A percentile compares a stretch with the other conserved stretches of the same genome.
These are phyloP conservation scores for Backusella circina DNA, from an alignment of 192 early-diverging fungal species.

Conservation along the genomic window DNA sequence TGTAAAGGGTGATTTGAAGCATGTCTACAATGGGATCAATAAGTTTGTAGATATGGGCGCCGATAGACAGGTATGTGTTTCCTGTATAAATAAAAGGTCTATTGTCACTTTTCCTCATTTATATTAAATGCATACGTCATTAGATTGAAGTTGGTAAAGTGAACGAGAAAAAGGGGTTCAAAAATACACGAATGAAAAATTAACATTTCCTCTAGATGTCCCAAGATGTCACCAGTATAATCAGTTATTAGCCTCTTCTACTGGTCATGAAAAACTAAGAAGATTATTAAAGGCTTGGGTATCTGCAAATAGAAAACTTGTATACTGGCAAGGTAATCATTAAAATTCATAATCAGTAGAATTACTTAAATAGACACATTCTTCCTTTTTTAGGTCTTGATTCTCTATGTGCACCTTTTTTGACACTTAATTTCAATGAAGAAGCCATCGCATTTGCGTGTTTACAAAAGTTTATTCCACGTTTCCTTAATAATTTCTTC, in stretches of 20 bases:
- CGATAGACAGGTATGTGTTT: slow-evolving; percentile 52
- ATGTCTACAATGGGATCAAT: slow-evolving; percentile 48
- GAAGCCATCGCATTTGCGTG: slow-evolving; percentile 71
- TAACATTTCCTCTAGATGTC: slow-evolving; percentile 40
- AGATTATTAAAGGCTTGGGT: slow-evolving; percentile 60
- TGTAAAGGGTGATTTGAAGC: slow-evolving; percentile 50
- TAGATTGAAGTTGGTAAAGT: slow-evolving; percentile 31
- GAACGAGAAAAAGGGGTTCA: too few relatives aligned
- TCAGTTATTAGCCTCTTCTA: slow-evolving; percentile 55
- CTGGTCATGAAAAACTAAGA: slow-evolving; percentile 58
- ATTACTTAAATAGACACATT: not conserved
- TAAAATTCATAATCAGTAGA: not conserved
- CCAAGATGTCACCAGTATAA: slow-evolving; percentile 70
- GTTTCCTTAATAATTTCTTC: slow-evolving; percentile 69
- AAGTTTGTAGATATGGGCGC: slow-evolving; percentile 48
- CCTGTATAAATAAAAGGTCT: not conserved
- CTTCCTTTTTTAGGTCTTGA: slow-evolving; percentile 51
- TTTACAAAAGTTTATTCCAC: slow-evolving; percentile 60
- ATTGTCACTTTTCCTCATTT: not conserved
- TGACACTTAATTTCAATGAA: slow-evolving; percentile 72
- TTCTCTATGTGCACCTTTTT: slow-evolving; percentile 71
- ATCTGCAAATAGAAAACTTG: slow-evolving; percentile 52
- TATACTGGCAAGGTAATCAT: slow-evolving; percentile 79
- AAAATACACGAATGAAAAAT: not conserved
- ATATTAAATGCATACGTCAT: not conserved